Evolutionary conservation across 805 yeast genomes (phyloP).

Genomic region (Hyphopichia homilentoma): DNA sequence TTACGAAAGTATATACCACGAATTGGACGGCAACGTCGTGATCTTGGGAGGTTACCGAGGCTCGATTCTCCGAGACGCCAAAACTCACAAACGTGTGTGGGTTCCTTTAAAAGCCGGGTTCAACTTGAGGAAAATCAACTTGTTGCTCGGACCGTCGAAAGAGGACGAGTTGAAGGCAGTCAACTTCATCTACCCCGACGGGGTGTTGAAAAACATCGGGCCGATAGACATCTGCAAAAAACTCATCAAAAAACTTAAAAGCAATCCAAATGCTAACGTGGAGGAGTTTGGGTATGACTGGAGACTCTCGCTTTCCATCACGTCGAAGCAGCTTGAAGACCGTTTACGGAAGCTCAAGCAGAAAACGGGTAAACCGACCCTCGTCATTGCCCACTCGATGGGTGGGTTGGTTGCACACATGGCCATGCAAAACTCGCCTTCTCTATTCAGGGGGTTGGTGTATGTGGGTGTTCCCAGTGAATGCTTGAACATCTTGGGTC

Average conservation of each 20-base stretch:
- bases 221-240: conserved; percentile 76
- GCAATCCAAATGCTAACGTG: conserved; percentile 58
- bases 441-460: conserved; percentile 66
- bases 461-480: conserved; percentile 84
- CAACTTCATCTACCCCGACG: conserved; percentile 61
- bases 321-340: conserved; percentile 49
- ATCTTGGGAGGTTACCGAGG: conserved; percentile 90
- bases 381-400: conserved; percentile 89
- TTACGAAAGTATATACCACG: conserved; percentile 48
- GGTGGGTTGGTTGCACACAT: conserved; percentile 87
- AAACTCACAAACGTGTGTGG: conserved; percentile 72
- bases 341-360: conserved; percentile 44
- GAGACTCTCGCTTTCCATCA: conserved; percentile 68
- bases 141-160: conserved; percentile 67
- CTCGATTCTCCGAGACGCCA: conserved; percentile 62
- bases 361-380: conserved; percentile 52
- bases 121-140: conserved; percentile 63
- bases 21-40: conserved; percentile 73
- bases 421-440: conserved; percentile 65
- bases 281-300: conserved; percentile 91
- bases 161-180: conserved; percentile 63
- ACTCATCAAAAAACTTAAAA: conserved; percentile 49
- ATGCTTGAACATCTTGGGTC: conserved; percentile 84
- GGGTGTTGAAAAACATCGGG: conserved; percentile 76
- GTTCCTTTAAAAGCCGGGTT: conserved; percentile 84